Base-by-base conservation (phyloP, 768 basidiomycete genomes). In the Dioszegia crocea region DNA sequence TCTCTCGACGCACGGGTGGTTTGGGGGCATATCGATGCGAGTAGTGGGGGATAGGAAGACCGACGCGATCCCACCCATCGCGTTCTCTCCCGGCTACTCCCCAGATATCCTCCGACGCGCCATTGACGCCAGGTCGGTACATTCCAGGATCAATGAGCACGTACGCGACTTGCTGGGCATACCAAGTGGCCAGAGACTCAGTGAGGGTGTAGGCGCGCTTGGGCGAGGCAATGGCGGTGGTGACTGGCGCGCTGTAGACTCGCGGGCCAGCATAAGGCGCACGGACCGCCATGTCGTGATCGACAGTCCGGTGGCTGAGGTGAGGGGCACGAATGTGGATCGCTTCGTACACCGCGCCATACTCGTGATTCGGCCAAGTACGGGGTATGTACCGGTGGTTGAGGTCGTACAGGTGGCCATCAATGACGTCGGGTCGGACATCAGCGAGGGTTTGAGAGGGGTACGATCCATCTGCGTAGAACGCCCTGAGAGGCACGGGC, bases 61-160 rank as follows among this genome's bases (percentile, higher is more conserved):
- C 65, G 62, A 64, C 64, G 26, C 66, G 44, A 33, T 62, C 64
- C 64, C 67, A 71, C 8, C 29, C 57, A 4, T 64, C 70, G 36
- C 56, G 57, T 31, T 66, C 70, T 8, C 64, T 53, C 4, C 65
- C 67, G 6, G 31, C 51, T 0, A 27, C 36, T 10, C 67, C 64
- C 70, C 70, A 71, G 8, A 59, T 39, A 44, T 60, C 67, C 1
- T 66, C 62, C 2, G 58, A 57, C 8, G 64, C 60, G 30, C 70
- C 70, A 27, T 59, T 63, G 21, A 63, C 67, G 43, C 67, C 67
- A 45, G 63, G 61, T 27, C 70, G 67, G 67, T 53, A 72, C 6
- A 54, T 52, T 21, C 70, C 70, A 14, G 70, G 70, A 27, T 41
- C 53, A 29, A 57, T 49, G 17, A 72, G 57, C 26, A 72, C 23